Percentiles rank a stretch among this genome's conserved stretches.
Conservation (phyloP, 768 basidiomycete species). For the Rhizopogon roseolus region DNA sequence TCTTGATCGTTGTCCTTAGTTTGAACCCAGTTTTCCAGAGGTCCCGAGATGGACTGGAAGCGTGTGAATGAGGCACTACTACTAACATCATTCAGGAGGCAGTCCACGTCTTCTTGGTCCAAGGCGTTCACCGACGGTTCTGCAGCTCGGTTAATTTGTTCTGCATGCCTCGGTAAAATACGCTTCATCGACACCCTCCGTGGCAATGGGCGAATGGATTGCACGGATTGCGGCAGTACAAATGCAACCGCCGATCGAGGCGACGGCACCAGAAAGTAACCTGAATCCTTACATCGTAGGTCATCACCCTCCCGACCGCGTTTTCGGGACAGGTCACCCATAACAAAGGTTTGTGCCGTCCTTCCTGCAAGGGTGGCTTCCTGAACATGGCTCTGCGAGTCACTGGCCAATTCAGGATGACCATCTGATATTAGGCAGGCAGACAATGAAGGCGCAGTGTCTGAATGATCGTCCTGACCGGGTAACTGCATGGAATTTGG, state of each 20-base stretch:
- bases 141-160: neutral
- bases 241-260: neutral
- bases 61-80: conserved; percentile 8
- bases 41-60: neutral
- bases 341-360: neutral
- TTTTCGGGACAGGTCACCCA: neutral
- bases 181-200: conserved; percentile 5
- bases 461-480: neutral
- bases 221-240: neutral
- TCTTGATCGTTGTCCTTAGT: conserved; percentile 18
- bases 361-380: neutral
- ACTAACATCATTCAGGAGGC: conserved; percentile 12
- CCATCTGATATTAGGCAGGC: neutral
- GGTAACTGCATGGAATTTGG: neutral
- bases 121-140: neutral
- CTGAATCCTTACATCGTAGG: neutral
- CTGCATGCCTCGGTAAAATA: neutral
- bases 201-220: conserved; percentile 18
- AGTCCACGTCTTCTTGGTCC: conserved; percentile 10
- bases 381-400: neutral
- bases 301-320: neutral
- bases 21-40: conserved; percentile 21
- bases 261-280: neutral
- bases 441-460: no score
- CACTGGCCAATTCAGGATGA: neutral